Evolutionary conservation across 2,329 filamentous ascomycete genomes (phyloP).

Genomic region (Penicillium sp.): DNA sequence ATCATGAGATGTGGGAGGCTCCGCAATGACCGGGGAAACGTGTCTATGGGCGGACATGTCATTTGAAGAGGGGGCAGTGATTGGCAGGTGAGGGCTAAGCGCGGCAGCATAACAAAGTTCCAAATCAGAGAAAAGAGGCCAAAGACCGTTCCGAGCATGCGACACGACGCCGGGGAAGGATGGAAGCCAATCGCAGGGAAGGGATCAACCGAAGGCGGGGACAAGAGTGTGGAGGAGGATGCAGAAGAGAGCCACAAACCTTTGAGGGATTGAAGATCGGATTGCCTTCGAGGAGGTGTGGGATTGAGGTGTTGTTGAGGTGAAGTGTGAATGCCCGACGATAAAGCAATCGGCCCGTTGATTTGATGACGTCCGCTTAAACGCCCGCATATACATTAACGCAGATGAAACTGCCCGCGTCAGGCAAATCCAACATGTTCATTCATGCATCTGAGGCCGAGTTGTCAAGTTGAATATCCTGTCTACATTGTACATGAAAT

Average conservation of each 20-base stretch:
- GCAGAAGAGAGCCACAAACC: conserved; percentile 17
- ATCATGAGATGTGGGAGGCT: conserved; percentile 25
- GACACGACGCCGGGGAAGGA: conserved; percentile 16
- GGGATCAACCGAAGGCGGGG: conserved; percentile 19
- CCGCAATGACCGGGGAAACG: conserved; percentile 15
- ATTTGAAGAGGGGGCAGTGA: conserved; percentile 14
- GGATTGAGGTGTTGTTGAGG: not conserved
- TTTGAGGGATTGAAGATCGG: not conserved
- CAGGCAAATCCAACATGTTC: not conserved
- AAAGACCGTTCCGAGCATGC: conserved; percentile 5
- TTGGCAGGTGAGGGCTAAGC: conserved; percentile 21
- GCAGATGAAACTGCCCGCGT: not conserved
- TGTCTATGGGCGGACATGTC: conserved; percentile 11
- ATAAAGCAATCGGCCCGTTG: not conserved
- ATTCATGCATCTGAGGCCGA: not conserved
- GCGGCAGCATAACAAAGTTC: conserved; percentile 18
- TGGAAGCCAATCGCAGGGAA: conserved; percentile 5
- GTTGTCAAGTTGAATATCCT: too few species aligned
- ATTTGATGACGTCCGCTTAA: not conserved
- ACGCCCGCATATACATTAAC: too few species aligned
- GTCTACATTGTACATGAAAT: too few species aligned
- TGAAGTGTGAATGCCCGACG: not conserved
- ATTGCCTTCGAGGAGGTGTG: too few species aligned
- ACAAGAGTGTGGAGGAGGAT: conserved; percentile 11
- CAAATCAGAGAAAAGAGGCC: conserved; percentile 14